phyloP scores from a whole-genome alignment of 2,329 filamentous ascomycete species.

The Claviceps quebecensis region DNA sequence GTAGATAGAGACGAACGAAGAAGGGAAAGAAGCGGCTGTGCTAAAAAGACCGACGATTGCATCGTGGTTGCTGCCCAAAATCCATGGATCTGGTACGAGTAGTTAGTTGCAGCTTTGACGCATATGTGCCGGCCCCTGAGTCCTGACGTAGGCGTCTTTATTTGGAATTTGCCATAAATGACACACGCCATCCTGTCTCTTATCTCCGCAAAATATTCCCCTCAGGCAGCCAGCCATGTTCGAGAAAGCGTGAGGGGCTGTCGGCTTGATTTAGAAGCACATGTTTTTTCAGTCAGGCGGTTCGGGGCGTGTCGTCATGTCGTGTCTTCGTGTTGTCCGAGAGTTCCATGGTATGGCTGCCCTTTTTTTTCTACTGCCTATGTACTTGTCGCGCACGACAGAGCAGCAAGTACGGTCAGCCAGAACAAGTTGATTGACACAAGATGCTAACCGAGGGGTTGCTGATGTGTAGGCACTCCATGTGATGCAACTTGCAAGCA shows the following conservation, averaged over 20 bases:
- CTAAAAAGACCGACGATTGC: background rate
- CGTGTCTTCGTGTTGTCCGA: too few species aligned
- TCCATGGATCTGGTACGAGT: background rate
- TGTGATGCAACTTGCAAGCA: too few species aligned
- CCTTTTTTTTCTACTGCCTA: background rate
- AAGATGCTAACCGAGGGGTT: background rate
- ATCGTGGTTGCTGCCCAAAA: background rate
- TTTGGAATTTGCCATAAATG: background rate
- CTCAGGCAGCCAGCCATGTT: background rate
- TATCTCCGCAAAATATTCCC: slow-evolving; percentile 3
- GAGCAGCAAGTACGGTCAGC: background rate
- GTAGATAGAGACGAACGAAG: background rate
- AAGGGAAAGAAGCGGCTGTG: background rate
- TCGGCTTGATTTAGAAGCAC: background rate
- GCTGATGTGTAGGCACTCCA: background rate
- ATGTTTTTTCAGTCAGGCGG: background rate
- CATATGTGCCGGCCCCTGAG: background rate
- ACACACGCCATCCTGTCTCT: background rate
- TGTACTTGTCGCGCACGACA: background rate
- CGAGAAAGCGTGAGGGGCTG: background rate
- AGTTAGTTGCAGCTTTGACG: background rate
- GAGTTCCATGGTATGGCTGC: too few species aligned
- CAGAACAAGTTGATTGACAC: background rate
- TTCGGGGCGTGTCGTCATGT: background rate
- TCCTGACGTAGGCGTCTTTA: background rate